These are phyloP conservation scores for Lithocarpus polystachyus DNA, from an alignment of 306 rosid genomes.

Conservation along the genomic window DNA sequence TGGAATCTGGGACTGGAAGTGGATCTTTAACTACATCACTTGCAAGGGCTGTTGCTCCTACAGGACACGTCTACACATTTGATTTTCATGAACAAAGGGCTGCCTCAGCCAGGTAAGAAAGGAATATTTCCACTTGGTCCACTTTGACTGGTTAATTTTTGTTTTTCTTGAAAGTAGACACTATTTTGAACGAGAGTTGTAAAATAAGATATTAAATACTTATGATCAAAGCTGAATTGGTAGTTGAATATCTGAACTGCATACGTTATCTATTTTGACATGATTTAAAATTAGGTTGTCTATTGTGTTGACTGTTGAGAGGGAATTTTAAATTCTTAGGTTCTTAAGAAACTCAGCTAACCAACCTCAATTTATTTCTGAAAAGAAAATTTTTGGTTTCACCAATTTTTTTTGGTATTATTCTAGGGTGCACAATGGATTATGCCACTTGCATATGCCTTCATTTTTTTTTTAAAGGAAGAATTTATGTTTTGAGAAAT, in stretches of 20 bases:
- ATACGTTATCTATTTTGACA: background rate
- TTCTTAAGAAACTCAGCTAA: background rate
- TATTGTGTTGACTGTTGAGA: background rate
- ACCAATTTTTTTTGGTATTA: no score
- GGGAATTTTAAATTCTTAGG: background rate
- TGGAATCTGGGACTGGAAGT: conserved; percentile 93
- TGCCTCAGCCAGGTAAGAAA: conserved; percentile 71
- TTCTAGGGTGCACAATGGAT: no score
- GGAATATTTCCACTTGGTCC: background rate
- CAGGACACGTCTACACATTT: conserved; percentile 72
- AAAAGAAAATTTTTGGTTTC: background rate
- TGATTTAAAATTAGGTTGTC: background rate
- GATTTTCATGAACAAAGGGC: conserved; percentile 95
- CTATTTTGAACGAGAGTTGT: background rate
- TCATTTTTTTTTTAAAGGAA: no score
- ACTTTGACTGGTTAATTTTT: background rate
- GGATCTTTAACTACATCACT: conserved; percentile 89
- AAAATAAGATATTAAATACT: background rate
- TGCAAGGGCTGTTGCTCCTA: conserved; percentile 76
- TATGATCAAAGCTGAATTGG: background rate
- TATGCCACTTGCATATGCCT: no score
- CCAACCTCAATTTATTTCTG: background rate
- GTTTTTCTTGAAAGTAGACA: background rate
- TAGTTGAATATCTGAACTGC: background rate
- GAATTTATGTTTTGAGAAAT: background rate